A percentile compares a stretch with the other conserved stretches of the same genome.
Conservation (phyloP, 176 grass and related monocot genomes). For the Lolium multiflorum region DNA sequence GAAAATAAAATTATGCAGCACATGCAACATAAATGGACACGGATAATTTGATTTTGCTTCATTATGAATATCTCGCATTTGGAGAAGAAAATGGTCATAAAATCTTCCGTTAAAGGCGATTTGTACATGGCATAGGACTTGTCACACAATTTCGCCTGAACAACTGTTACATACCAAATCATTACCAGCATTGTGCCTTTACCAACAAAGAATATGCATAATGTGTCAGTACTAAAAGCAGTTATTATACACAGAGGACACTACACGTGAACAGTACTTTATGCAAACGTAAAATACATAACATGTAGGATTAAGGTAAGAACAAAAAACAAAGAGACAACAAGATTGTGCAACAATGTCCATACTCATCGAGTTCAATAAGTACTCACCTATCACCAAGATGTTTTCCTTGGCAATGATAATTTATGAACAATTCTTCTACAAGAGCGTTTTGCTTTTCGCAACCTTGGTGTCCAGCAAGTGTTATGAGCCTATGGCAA, state of each 20-base stretch:
- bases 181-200: background rate
- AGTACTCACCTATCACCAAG: slow-evolving; percentile 78
- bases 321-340: slow-evolving; percentile 1
- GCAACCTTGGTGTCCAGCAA: slow-evolving; percentile 75
- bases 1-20: background rate
- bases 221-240: slow-evolving; percentile 10
- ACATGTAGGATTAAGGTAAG: background rate
- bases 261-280: background rate
- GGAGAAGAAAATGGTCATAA: slow-evolving; percentile 6
- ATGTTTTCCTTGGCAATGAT: slow-evolving; percentile 85
- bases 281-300: slow-evolving; percentile 26
- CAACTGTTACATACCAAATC: background rate
- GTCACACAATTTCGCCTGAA: background rate
- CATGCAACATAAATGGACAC: slow-evolving; percentile 6
- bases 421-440: slow-evolving; percentile 79
- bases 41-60: background rate
- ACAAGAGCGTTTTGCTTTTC: slow-evolving; percentile 94
- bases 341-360: background rate
- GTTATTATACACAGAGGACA: background rate
- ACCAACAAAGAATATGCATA: background rate
- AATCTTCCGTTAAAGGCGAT: background rate
- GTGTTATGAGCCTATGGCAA: slow-evolving; percentile 86
- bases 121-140: slow-evolving; percentile 4
- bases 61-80: background rate
- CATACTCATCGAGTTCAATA: slow-evolving; percentile 26